Evolutionary conservation across 2,329 filamentous ascomycete species (phyloP).

Genomic region (Coleophoma eucalyptorum): DNA sequence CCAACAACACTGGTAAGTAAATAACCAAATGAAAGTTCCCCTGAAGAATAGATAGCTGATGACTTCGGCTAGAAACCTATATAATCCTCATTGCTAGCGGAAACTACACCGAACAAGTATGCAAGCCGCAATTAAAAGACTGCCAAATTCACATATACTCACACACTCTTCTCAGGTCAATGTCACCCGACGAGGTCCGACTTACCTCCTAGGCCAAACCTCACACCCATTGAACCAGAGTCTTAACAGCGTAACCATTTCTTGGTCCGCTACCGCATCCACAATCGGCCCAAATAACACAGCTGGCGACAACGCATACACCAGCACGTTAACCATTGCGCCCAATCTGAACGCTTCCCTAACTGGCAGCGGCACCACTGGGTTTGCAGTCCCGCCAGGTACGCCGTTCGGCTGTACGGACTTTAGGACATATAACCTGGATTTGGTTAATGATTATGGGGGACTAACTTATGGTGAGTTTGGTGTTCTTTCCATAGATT

Average conservation of each 20-base stretch:
- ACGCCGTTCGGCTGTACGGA: constrained; percentile 61
- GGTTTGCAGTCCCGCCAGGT: constrained; percentile 52
- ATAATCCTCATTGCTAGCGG: constrained; percentile 58
- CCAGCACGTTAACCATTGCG: constrained; percentile 57
- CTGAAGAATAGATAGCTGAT: background rate
- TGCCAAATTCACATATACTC: constrained; percentile 37
- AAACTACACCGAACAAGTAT: constrained; percentile 48
- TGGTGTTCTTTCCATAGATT: background rate
- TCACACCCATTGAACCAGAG: constrained; percentile 14
- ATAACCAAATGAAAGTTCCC: background rate
- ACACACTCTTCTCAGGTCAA: constrained; percentile 39
- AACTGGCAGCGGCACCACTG: constrained; percentile 58
- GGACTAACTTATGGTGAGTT: constrained; percentile 26
- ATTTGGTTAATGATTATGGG: constrained; percentile 58
- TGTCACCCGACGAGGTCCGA: constrained; percentile 55
- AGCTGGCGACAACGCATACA: constrained; percentile 56
- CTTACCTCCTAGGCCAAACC: constrained; percentile 56
- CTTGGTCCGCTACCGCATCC: constrained; percentile 52
- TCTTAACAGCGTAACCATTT: constrained; percentile 48
- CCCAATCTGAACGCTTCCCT: constrained; percentile 59
- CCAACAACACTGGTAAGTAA: constrained; percentile 20
- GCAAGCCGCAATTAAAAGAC: background rate
- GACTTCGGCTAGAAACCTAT: constrained; percentile 22
- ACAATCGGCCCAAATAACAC: constrained; percentile 25
- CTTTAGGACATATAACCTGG: constrained; percentile 64